These are phyloP conservation scores for Geotrichum citri-aurantii DNA, from an alignment of 1,139 yeast species.

Conservation along the genomic window DNA sequence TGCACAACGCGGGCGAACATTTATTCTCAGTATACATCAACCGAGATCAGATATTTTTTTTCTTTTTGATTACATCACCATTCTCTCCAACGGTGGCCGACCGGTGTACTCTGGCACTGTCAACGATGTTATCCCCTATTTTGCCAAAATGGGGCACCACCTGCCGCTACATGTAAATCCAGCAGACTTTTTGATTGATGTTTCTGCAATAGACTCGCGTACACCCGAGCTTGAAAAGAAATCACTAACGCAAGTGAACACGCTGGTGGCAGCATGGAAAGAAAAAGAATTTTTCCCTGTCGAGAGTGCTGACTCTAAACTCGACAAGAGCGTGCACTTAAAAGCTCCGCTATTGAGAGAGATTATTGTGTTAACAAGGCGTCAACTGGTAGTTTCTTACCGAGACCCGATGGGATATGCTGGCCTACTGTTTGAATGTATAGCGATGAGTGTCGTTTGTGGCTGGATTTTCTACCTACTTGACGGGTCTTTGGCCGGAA, in stretches of 20 bases:
- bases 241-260: constrained; percentile 43
- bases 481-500: constrained; percentile 55
- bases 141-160: constrained; percentile 43
- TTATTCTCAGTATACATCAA: constrained; percentile 74
- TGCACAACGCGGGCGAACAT: constrained; percentile 60
- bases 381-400: constrained; percentile 50
- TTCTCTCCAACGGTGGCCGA: constrained; percentile 66
- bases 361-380: constrained; percentile 47
- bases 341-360: constrained; percentile 46
- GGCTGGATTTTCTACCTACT: constrained; percentile 80
- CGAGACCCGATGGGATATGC: constrained; percentile 56
- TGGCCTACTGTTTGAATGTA: constrained; percentile 51
- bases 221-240: constrained; percentile 40
- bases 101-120: constrained; percentile 56
- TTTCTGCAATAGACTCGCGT: constrained; percentile 61
- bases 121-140: constrained; percentile 45
- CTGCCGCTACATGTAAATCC: constrained; percentile 49
- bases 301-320: not conserved
- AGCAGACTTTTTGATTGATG: constrained; percentile 62
- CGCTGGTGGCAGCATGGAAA: constrained; percentile 50
- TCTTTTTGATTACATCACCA: constrained; percentile 63
- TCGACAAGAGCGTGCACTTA: not conserved
- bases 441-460: constrained; percentile 51
- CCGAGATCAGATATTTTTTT: constrained; percentile 72
- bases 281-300: not conserved